These are phyloP conservation scores for Coniochaeta sp. DNA, from an alignment of 2,329 filamentous ascomycete genomes.

Conservation along the genomic window DNA sequence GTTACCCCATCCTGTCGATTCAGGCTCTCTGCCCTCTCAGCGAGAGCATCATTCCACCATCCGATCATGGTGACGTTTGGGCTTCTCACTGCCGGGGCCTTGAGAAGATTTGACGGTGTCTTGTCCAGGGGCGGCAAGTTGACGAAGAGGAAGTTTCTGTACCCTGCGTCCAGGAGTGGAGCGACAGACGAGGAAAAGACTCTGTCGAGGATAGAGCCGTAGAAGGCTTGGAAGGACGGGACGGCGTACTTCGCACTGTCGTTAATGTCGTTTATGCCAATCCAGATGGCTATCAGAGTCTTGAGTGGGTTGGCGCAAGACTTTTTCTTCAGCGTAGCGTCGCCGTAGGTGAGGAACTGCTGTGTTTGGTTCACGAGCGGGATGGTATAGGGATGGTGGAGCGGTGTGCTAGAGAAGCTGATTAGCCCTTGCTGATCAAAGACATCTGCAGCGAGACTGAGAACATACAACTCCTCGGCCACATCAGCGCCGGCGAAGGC, in stretches of 20 bases:
- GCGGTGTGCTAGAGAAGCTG: constrained; percentile 23
- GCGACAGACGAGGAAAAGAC: constrained; percentile 21
- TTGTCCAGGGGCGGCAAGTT: constrained; percentile 43
- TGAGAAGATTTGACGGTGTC: constrained; percentile 26
- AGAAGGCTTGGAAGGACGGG: constrained; percentile 22
- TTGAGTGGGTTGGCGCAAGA: constrained; percentile 21
- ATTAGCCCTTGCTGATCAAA: not conserved
- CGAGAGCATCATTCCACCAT: constrained; percentile 33
- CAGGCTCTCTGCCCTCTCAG: constrained; percentile 24
- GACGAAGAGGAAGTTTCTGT: constrained; percentile 39
- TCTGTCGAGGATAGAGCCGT: not conserved
- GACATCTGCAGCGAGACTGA: constrained; percentile 3
- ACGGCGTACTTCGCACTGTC: constrained; percentile 35
- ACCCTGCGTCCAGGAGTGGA: constrained; percentile 32
- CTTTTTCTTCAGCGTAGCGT: constrained; percentile 25
- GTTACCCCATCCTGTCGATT: constrained; percentile 9
- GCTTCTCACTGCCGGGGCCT: constrained; percentile 18
- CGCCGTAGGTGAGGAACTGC: constrained; percentile 37
- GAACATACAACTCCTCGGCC: constrained; percentile 22
- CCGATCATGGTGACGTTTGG: constrained; percentile 38
- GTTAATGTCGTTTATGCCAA: constrained; percentile 49
- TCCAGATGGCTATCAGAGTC: constrained; percentile 43
- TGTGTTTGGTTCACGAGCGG: constrained; percentile 40
- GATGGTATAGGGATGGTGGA: constrained; percentile 43
- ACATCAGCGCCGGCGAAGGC: constrained; percentile 47